These are phyloP conservation scores for Fusarium aywerte DNA, from an alignment of 2,329 filamentous ascomycete genomes.

Conservation along the genomic window DNA sequence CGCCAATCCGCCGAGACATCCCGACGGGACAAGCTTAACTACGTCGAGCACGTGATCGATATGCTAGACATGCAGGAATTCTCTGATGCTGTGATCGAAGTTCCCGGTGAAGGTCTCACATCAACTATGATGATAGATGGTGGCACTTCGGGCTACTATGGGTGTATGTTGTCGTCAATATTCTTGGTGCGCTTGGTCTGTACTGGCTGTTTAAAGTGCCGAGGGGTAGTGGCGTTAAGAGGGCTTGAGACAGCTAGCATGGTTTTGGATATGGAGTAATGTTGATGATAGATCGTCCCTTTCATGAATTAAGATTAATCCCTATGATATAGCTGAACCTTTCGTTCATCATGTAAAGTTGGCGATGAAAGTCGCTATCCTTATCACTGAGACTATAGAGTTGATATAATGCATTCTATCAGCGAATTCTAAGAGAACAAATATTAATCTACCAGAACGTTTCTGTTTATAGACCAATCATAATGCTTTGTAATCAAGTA, in stretches of 20 bases:
- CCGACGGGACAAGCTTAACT: conserved; percentile 41
- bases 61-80: conserved; percentile 65
- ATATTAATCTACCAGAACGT: too few species aligned
- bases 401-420: too few species aligned
- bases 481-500: too few species aligned
- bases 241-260: not conserved
- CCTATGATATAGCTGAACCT: too few species aligned
- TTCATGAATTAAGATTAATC: not conserved
- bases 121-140: conserved; percentile 63
- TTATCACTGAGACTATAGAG: too few species aligned
- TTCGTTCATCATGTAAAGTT: not conserved
- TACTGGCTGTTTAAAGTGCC: conserved; percentile 58
- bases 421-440: too few species aligned
- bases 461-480: too few species aligned
- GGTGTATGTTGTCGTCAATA: conserved; percentile 62
- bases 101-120: conserved; percentile 63
- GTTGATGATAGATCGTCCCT: too few species aligned
- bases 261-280: too few species aligned
- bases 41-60: conserved; percentile 48
- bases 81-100: conserved; percentile 68
- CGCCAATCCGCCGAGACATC: conserved; percentile 71
- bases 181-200: conserved; percentile 57
- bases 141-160: conserved; percentile 66
- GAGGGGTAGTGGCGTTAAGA: conserved; percentile 41
- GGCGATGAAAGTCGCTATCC: too few species aligned